A percentile compares a stretch with the other conserved stretches of the same genome.
Conservation (phyloP, 306 rosid species). For the Cucurbita moschata region DNA sequence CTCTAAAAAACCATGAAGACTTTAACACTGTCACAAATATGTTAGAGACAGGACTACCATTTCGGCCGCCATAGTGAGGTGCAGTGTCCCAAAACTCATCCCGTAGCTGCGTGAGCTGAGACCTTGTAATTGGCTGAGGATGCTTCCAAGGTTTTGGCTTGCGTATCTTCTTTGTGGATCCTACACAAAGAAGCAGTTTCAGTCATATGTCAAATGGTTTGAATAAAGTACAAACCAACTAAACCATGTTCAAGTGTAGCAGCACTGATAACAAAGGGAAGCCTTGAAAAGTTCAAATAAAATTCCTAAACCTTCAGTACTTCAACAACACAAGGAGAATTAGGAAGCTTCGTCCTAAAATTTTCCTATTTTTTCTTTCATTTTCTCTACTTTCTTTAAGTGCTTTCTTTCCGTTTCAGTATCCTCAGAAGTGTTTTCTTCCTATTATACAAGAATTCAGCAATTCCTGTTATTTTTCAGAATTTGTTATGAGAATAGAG, state of each 20-base stretch:
- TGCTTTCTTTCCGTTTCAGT: not conserved
- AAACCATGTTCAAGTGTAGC: not conserved
- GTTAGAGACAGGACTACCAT: slow-evolving; percentile 35
- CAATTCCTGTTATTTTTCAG: not conserved
- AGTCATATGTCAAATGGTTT: not conserved
- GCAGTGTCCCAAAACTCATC: slow-evolving; percentile 99
- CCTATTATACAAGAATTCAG: not conserved
- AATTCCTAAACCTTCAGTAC: not conserved
- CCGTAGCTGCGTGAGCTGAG: slow-evolving; percentile 71
- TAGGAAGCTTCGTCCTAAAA: not conserved
- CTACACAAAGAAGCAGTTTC: slow-evolving; percentile 20
- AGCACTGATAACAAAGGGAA: not conserved
- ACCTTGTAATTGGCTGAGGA: slow-evolving; percentile 90
- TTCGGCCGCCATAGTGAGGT: slow-evolving; percentile 97
- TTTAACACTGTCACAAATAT: not conserved
- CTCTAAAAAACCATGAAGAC: not conserved
- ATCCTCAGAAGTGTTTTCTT: not conserved
- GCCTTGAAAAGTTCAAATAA: not conserved
- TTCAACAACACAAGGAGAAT: not conserved
- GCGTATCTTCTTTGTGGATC: slow-evolving; percentile 56
- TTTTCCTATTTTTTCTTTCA: not conserved
- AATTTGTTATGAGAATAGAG: not conserved
- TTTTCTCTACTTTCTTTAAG: not conserved
- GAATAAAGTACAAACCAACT: not conserved
- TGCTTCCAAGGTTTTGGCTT: slow-evolving; percentile 99